These are phyloP conservation scores for Ogataea hybrid DNA, from an alignment of 1,139 yeast species.

Conservation along the genomic window DNA sequence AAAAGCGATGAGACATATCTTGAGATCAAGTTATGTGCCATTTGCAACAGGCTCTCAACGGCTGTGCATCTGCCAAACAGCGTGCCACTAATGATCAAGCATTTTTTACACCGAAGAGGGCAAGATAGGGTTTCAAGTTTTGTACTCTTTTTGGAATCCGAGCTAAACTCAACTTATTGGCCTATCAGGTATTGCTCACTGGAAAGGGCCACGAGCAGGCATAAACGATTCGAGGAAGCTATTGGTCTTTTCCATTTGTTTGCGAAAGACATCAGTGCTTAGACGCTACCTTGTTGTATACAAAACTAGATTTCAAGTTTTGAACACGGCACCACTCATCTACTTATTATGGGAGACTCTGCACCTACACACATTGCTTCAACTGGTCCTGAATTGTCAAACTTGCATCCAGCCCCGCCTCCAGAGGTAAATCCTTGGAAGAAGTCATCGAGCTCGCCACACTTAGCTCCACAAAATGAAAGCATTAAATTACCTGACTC, in stretches of 20 bases:
- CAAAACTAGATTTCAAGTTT: background rate
- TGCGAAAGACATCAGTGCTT: background rate
- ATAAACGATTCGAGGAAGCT: background rate
- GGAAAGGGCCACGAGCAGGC: background rate
- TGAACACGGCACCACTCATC: background rate
- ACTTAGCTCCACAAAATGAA: no score
- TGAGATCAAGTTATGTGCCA: no score
- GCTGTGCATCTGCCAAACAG: no score
- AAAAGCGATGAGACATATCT: no score
- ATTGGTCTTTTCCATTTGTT: background rate
- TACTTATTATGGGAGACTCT: slow-evolving; percentile 3
- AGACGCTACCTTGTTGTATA: slow-evolving; percentile 7
- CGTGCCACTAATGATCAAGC: no score
- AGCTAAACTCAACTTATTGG: background rate
- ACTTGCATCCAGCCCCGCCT: slow-evolving; percentile 26
- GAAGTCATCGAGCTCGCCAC: slow-evolving; percentile 3
- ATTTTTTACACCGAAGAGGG: no score
- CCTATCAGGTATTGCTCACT: background rate
- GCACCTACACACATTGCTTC: background rate
- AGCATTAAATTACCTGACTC: no score
- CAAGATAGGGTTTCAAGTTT: no score
- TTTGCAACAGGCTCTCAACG: no score
- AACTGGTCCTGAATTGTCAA: slow-evolving; percentile 1
- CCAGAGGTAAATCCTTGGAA: slow-evolving; percentile 28
- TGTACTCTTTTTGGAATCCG: background rate